Conservation (phyloP, 2,329 filamentous ascomycete species). For the Exophiala spinifera region DNA sequence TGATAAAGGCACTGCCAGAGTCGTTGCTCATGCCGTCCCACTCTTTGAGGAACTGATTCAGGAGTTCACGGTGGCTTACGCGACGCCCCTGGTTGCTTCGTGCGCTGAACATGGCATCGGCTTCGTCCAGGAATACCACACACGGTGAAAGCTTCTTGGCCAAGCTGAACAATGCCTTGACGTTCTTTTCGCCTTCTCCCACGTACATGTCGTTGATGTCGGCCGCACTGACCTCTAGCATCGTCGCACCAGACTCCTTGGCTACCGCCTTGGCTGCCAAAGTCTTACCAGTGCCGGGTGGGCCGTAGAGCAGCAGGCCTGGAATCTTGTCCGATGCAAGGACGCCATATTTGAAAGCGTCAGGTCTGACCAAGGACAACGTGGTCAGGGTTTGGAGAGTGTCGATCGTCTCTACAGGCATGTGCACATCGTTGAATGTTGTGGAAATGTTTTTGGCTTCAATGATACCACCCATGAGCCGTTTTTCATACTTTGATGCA, state of each 20-base stretch:
- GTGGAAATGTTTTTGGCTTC: conserved; percentile 78
- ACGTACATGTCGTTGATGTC: conserved; percentile 96
- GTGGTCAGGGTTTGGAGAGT: conserved; percentile 86
- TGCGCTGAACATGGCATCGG: conserved; percentile 83
- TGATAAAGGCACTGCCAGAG: conserved; percentile 74
- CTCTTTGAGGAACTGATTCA: conserved; percentile 94
- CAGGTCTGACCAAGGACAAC: conserved; percentile 78
- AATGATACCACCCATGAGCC: conserved; percentile 75
- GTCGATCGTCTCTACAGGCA: conserved; percentile 75
- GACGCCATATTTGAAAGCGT: conserved; percentile 95
- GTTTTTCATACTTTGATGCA: conserved; percentile 76
- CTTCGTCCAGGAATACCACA: conserved; percentile 96
- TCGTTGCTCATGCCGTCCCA: conserved; percentile 88
- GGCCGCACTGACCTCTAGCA: conserved; percentile 82
- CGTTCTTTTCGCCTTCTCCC: conserved; percentile 93
- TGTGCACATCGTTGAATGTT: conserved; percentile 84
- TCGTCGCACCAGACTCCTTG: conserved; percentile 63
- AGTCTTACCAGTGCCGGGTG: conserved; percentile 67
- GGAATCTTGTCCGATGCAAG: conserved; percentile 87
- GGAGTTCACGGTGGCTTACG: conserved; percentile 76
- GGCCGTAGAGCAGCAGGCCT: conserved; percentile 82
- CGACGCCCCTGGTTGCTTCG: conserved; percentile 63
- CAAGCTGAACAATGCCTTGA: conserved; percentile 84
- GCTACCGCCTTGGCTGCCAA: conserved; percentile 63
- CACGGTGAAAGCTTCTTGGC: conserved; percentile 89